Conservation (phyloP, 1,284 basidiomycete genomes). For the Xerocomus nothofagi region DNA sequence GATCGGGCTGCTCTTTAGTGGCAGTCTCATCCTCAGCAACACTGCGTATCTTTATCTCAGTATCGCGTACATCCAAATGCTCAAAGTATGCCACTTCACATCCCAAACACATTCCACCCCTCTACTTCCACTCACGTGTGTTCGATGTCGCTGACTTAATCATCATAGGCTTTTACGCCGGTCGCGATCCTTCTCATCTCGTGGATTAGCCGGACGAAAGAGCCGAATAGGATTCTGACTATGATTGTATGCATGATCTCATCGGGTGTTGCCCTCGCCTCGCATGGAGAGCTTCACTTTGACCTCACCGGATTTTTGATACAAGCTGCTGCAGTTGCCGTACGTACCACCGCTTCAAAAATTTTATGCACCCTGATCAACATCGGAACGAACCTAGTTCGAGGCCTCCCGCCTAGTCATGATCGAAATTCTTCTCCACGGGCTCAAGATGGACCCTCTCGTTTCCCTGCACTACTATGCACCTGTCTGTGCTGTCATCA, state of each 20-base stretch:
- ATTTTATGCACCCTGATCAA: neutral
- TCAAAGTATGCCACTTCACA: conserved; percentile 65
- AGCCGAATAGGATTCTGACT: conserved; percentile 79
- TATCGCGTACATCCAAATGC: conserved; percentile 97
- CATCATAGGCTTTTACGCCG: conserved; percentile 84
- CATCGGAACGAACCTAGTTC: conserved; percentile 48
- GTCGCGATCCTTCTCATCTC: conserved; percentile 96
- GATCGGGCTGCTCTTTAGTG: conserved; percentile 91
- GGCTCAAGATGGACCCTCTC: conserved; percentile 96
- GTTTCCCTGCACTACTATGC: conserved; percentile 96
- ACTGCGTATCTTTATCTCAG: conserved; percentile 92
- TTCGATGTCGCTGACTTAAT: conserved; percentile 7
- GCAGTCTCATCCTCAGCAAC: conserved; percentile 89
- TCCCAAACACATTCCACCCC: neutral
- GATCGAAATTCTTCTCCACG: conserved; percentile 95
- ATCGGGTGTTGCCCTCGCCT: conserved; percentile 84
- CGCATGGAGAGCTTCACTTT: conserved; percentile 86
- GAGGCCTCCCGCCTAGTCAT: conserved; percentile 92
- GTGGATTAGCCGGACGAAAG: conserved; percentile 86
- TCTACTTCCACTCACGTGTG: neutral
- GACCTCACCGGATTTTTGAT: conserved; percentile 85
- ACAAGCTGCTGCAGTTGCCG: conserved; percentile 78
- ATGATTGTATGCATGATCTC: conserved; percentile 93
- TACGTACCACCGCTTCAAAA: conserved; percentile 39
- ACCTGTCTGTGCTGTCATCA: conserved; percentile 92